Conservation (phyloP, 2,329 filamentous ascomycete species). For the Alternaria infectoria region DNA sequence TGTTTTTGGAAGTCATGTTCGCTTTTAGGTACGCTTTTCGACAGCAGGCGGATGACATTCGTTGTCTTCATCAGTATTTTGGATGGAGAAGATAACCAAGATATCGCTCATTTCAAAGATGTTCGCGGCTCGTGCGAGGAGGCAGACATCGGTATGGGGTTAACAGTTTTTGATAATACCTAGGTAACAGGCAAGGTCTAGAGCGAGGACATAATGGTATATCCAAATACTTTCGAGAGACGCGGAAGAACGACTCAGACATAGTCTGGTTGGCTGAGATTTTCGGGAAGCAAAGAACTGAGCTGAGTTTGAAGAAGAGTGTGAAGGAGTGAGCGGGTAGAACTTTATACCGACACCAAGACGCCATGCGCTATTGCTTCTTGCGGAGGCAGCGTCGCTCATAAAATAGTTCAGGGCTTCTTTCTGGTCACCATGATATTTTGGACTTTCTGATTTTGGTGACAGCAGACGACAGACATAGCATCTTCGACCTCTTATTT, state of each 20-base stretch:
- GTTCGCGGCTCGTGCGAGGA: background rate
- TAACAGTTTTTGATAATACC: background rate
- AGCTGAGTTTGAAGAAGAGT: background rate
- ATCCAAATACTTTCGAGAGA: background rate
- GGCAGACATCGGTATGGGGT: background rate
- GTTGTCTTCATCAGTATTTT: background rate
- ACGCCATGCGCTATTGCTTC: background rate
- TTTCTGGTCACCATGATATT: too few relatives aligned
- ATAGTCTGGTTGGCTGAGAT: accelerated
- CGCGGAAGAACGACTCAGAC: background rate
- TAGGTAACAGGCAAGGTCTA: background rate
- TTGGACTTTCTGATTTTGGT: too few relatives aligned
- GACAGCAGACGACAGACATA: background rate
- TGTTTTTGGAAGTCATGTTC: background rate
- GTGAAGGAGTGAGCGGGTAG: background rate
- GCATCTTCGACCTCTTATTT: accelerated
- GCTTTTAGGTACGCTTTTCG: background rate
- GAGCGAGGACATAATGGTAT: background rate
- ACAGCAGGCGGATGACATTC: background rate
- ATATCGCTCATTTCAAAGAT: background rate
- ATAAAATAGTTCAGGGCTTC: background rate
- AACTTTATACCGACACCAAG: background rate
- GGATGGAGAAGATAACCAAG: background rate
- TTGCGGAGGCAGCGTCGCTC: background rate
- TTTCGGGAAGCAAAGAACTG: background rate